Percentiles rank a stretch among this genome's conserved stretches.
phyloP scores from a whole-genome alignment of 129 eudicot species.

The Artemisia tridentata region DNA sequence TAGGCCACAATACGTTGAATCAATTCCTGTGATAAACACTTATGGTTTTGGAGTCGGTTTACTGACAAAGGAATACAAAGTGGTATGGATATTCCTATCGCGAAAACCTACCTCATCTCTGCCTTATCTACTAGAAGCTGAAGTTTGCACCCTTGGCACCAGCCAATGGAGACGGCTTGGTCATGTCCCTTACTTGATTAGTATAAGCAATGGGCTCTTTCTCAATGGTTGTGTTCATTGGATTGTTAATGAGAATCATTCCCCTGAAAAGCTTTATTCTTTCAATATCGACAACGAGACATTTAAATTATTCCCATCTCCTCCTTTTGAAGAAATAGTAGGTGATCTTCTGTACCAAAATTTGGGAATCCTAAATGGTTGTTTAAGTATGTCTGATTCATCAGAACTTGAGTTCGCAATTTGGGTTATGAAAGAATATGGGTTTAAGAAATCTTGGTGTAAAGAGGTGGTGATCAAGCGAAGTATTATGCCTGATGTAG shows the following conservation, averaged over 20 bases:
- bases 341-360: not conserved
- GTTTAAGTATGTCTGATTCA: slow-evolving; percentile 39
- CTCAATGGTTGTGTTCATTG: slow-evolving; percentile 35
- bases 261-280: slow-evolving; percentile 21
- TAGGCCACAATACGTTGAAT: no score
- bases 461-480: slow-evolving; percentile 35
- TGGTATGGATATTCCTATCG: slow-evolving; percentile 27
- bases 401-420: slow-evolving; percentile 25
- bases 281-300: slow-evolving; percentile 32
- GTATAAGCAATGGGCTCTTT: not conserved
- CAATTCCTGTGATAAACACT: not conserved
- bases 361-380: slow-evolving; percentile 33
- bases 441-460: slow-evolving; percentile 47
- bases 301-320: slow-evolving; percentile 19
- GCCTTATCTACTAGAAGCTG: slow-evolving; percentile 21
- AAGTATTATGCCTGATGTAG: slow-evolving; percentile 13
- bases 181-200: not conserved
- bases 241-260: not conserved
- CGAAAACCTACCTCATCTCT: not conserved
- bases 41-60: slow-evolving; percentile 34
- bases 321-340: slow-evolving; percentile 11
- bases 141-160: slow-evolving; percentile 48
- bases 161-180: slow-evolving; percentile 41
- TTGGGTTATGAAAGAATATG: slow-evolving; percentile 64
- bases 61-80: slow-evolving; percentile 22